Evolutionary conservation across 1,139 yeast species (phyloP), one percentile per base, ranked within the genome.

Genomic region (Suhomyces atakaporum): DNA sequence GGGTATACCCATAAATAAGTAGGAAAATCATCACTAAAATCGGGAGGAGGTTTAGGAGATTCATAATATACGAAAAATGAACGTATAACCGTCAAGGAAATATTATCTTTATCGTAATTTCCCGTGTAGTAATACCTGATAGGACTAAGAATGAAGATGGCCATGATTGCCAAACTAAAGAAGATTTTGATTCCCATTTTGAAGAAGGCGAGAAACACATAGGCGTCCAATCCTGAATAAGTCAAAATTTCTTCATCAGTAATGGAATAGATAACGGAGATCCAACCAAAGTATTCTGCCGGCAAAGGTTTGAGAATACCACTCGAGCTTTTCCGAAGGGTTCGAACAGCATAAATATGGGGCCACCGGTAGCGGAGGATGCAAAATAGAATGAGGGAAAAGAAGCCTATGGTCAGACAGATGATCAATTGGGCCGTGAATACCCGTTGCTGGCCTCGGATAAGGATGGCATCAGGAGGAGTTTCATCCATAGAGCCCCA

Each of bases 301-400:
- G 77, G 76, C 24, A 71, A 53, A n/a, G 58, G 62, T 36, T 60
- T 61, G 42, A 69, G 51, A 3, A 46, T 37, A 9, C 48, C 49
- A 20, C 53, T 51, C 34, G 59, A 54, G 32, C 58, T 52, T 38
- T 59, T 58, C 38, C 77, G 51, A 25, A 72, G 49, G 7, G 77
- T 69, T 42, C 77, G 47, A 12, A 71, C 72, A n/a, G 77, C 77
- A 45, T 73, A 73, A 44, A 73, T 69, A 46, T 70, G 77, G 14
- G 77, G 77, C 75, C 77, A 73, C 47, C 66, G 58, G 35, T 64
- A 66, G 36, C 77, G 56, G 39, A 69, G 56, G 33, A 64, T 53
- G 46, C 77, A 70, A 47, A 71, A 71, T 29, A 69, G 50, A 12
- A 64, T 39, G 32, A 70, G 65, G 30, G 68, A 56, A 14, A 54